phyloP scores from a whole-genome alignment of 805 yeast species.

The Saccharomycopsis fibuligera region DNA sequence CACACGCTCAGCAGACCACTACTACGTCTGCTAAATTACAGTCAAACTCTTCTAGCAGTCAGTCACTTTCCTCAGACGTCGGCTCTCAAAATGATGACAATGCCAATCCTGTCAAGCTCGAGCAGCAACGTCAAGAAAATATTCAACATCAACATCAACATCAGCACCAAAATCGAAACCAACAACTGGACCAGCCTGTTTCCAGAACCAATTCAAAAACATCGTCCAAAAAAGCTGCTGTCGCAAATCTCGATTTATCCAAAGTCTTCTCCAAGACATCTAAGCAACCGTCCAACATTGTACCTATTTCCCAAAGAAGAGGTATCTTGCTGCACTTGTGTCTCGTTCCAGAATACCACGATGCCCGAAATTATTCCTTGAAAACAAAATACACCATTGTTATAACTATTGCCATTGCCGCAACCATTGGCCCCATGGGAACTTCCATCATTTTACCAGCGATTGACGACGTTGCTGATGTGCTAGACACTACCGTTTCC shows the following conservation, averaged over 20 bases:
- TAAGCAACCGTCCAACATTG: slow-evolving; percentile 15
- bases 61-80: not conserved
- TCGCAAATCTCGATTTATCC: no score
- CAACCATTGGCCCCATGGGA: slow-evolving; percentile 84
- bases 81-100: not conserved
- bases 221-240: no score
- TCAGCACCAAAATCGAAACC: not conserved
- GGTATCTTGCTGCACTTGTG: slow-evolving; percentile 51
- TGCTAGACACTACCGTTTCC: slow-evolving; percentile 49
- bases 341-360: slow-evolving; percentile 62
- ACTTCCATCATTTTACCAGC: slow-evolving; percentile 81
- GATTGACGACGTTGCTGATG: slow-evolving; percentile 47
- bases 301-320: slow-evolving; percentile 41
- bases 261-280: no score
- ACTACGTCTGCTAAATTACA: no score
- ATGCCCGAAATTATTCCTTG: slow-evolving; percentile 58
- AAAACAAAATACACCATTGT: slow-evolving; percentile 49
- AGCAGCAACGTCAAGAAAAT: not conserved
- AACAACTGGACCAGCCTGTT: not conserved
- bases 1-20: no score
- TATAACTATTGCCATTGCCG: slow-evolving; percentile 62
- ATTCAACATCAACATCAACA: not conserved
- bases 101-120: not conserved
- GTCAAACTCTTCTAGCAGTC: not conserved
- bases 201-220: no score